A percentile compares a stretch with the other conserved stretches of the same genome.
phyloP scores from a whole-genome alignment of 2,329 filamentous ascomycete species.

The Exophiala sp. region DNA sequence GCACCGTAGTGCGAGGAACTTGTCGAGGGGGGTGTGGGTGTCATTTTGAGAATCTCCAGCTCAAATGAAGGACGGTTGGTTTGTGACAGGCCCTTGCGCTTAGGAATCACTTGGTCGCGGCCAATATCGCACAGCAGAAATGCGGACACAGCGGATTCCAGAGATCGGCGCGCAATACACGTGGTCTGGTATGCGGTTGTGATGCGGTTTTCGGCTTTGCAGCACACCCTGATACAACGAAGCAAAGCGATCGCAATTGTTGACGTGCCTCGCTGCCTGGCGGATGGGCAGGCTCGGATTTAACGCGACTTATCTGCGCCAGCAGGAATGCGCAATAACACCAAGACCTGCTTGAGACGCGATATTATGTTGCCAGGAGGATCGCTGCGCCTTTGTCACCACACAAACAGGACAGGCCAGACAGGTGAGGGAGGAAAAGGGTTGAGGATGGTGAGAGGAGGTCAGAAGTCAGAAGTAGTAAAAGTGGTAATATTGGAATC shows the following conservation, averaged over 20 bases:
- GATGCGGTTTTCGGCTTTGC: neutral
- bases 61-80: neutral
- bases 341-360: too few species aligned
- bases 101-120: neutral
- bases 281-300: constrained; percentile 8
- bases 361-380: too few species aligned
- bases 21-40: constrained; percentile 70
- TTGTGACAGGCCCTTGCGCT: neutral
- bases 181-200: neutral
- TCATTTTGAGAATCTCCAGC: constrained; percentile 42
- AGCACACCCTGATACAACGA: neutral
- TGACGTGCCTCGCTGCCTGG: constrained; percentile 8
- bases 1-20: constrained; percentile 63
- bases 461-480: neutral
- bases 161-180: neutral
- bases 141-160: neutral
- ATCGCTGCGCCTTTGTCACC: too few species aligned
- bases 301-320: constrained; percentile 12
- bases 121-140: neutral
- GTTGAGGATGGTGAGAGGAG: neutral
- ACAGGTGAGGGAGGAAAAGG: neutral
- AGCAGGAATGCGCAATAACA: neutral
- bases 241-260: constrained; percentile 2
- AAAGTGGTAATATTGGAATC: neutral
- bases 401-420: too few species aligned